A percentile compares a stretch with the other conserved stretches of the same genome.
Evolutionary conservation across 139 green algal genomes (phyloP).

Genomic region (Closterium sp.): DNA sequence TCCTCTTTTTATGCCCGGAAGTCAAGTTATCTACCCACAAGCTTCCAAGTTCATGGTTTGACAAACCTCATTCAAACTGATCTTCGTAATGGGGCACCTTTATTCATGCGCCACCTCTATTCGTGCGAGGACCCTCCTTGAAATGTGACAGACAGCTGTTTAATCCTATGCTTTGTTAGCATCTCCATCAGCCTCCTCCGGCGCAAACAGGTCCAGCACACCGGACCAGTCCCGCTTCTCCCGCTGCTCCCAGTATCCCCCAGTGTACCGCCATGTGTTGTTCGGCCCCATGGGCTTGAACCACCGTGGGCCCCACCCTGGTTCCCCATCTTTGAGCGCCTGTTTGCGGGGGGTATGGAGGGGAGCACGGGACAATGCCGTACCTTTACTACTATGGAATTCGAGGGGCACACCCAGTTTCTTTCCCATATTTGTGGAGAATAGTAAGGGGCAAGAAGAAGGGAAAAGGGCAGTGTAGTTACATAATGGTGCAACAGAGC

Average conservation of each 20-base stretch:
- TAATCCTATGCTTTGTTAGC: background rate
- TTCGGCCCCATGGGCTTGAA: slow-evolving; percentile 10
- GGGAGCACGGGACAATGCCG: too few species aligned
- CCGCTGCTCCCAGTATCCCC: slow-evolving; percentile 44
- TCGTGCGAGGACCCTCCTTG: background rate
- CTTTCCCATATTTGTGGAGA: too few species aligned
- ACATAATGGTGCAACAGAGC: background rate
- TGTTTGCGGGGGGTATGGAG: background rate
- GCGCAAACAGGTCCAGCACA: slow-evolving; percentile 21
- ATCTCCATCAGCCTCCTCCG: background rate
- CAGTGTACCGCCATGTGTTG: slow-evolving; percentile 19
- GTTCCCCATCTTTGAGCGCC: slow-evolving; percentile 33
- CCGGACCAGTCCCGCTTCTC: slow-evolving; percentile 23
- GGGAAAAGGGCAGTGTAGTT: background rate
- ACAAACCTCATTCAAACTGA: too few species aligned
- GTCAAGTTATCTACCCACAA: too few species aligned
- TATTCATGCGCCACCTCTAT: background rate
- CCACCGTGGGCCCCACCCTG: slow-evolving; percentile 41
- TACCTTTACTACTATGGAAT: too few species aligned
- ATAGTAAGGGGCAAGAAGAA: too few species aligned
- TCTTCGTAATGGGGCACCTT: too few species aligned
- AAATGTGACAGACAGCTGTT: too few species aligned
- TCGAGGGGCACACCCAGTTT: too few species aligned
- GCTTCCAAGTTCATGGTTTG: too few species aligned
- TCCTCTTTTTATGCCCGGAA: too few species aligned